These are phyloP conservation scores for Coelastrella sp. DNA, from an alignment of 139 green algal genomes.

Conservation along the genomic window DNA sequence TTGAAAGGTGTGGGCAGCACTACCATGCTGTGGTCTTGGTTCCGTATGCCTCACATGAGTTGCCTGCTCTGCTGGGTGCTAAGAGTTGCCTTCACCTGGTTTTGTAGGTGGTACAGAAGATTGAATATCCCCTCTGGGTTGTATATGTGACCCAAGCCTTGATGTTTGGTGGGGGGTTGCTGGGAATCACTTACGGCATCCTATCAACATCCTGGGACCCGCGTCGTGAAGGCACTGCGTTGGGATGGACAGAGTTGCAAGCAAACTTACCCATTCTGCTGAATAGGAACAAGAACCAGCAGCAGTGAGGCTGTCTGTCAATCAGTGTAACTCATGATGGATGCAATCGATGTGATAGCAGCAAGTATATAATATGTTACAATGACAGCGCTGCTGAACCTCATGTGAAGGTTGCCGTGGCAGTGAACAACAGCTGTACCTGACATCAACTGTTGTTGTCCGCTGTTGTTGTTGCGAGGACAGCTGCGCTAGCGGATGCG, in stretches of 20 bases:
- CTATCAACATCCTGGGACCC: conserved; percentile 82
- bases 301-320: too few species aligned
- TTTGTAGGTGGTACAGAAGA: conserved; percentile 65
- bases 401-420: too few species aligned
- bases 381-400: too few species aligned
- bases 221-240: conserved; percentile 61
- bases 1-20: not conserved
- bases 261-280: conserved; percentile 55
- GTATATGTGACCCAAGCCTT: conserved; percentile 70
- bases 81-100: not conserved
- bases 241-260: conserved; percentile 60
- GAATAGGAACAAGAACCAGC: conserved; percentile 46
- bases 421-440: too few species aligned
- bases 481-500: too few species aligned
- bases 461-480: too few species aligned
- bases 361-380: too few species aligned
- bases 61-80: not conserved
- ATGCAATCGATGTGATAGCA: too few species aligned
- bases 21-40: not conserved
- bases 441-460: too few species aligned
- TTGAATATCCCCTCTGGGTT: conserved; percentile 77
- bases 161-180: conserved; percentile 82
- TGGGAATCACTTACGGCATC: conserved; percentile 86
- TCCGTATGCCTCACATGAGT: not conserved
- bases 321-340: too few species aligned